Evolutionary conservation across 768 basidiomycete species (phyloP), one percentile per base, ranked within the genome.

Genomic region (Suillus hirtellus): DNA sequence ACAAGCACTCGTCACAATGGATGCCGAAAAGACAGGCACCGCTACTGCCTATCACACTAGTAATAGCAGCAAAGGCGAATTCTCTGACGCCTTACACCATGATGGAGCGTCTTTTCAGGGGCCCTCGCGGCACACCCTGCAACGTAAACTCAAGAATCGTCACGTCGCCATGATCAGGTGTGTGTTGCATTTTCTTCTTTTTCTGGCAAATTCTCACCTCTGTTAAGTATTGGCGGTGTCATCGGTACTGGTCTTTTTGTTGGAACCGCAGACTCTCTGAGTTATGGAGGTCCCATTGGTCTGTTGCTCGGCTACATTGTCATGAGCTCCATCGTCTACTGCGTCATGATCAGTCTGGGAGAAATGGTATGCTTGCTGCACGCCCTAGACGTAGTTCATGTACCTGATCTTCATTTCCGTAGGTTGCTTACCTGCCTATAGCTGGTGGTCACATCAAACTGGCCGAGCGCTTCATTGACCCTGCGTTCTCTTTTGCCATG

Each of bases 121-220:
- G 31, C 31, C 49, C 15, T 7, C 59, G 60, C 3, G 35, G 6
- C 60, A 60, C 0, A 65, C 37, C 50, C 84, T 89, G 43, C 76
- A 82, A 14, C 81, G 88, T 59, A 88, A 89, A 73, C 77, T 89
- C 67, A 89, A 89, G 73, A 91, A 90, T 69, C 80, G 91, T 19
- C 92, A 92, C 71, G 82, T 93, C 64, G 88, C 90, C 56, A 91
- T 92, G 90, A 92, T 92, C 67, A 90, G 89, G 88, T 80, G 5
- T 31, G 63, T 54, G 76, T 66, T 11, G 19, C 12, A 8, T 27
- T 9, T 31, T 52, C 10, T 47, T 24, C 27, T 34, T 49, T 27
- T 2, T 3, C 4, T 11, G 12, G 21, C 3, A 7, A 37, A 37
- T 24, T 14, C 61, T 66, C 10, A 69, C 24, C 34, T 10, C 50